Conservation (phyloP, 2,329 filamentous ascomycete genomes). For the Ophiostoma sp. region DNA sequence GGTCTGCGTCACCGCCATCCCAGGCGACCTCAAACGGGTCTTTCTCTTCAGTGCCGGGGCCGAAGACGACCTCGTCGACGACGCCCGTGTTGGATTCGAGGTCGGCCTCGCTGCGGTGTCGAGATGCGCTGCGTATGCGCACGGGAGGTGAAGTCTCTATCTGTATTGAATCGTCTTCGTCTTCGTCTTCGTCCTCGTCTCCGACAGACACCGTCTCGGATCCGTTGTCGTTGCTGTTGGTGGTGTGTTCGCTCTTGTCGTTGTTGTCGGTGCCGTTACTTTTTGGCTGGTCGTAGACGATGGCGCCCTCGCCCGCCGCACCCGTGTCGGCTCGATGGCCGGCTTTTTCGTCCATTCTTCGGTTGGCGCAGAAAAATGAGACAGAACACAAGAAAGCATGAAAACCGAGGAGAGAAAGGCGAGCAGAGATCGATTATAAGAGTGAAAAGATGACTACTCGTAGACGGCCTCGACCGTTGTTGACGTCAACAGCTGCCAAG, state of each 20-base stretch:
- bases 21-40: constrained; percentile 62
- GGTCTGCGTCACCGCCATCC: constrained; percentile 66
- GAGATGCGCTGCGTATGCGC: constrained; percentile 9
- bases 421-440: no score
- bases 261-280: not conserved
- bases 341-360: not conserved
- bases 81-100: constrained; percentile 8
- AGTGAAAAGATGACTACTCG: no score
- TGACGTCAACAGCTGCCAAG: not conserved
- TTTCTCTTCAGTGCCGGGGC: not conserved
- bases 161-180: not conserved
- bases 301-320: not conserved
- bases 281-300: not conserved
- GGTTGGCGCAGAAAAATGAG: not conserved
- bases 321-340: not conserved
- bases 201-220: constrained; percentile 3
- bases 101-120: constrained; percentile 9
- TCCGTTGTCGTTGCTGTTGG: not conserved
- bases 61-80: constrained; percentile 8
- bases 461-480: not conserved
- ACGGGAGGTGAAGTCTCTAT: not conserved
- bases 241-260: not conserved
- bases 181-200: not conserved
- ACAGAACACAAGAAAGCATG: not conserved
- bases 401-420: not conserved